These are phyloP conservation scores for Castanea mollissima DNA, from an alignment of 306 rosid species.

Conservation along the genomic window DNA sequence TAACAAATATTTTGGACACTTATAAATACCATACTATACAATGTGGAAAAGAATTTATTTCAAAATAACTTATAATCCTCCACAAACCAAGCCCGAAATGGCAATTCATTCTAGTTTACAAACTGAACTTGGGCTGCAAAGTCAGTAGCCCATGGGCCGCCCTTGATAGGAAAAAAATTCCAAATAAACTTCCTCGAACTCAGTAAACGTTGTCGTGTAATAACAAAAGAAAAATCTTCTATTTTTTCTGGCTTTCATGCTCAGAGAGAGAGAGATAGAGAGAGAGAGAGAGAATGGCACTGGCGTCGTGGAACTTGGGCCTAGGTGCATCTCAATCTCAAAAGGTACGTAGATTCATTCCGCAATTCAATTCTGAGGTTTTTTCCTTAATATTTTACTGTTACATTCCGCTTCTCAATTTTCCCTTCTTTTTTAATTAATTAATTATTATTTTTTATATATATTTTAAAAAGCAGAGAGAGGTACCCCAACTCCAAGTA, in stretches of 20 bases:
- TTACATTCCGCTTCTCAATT: background rate
- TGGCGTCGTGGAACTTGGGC: slow-evolving; percentile 48
- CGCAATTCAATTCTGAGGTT: background rate
- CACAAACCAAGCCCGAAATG: too few relatives aligned
- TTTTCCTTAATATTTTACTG: background rate
- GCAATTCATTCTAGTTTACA: background rate
- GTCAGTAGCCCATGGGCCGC: background rate
- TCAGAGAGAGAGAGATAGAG: background rate
- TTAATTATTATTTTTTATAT: too few relatives aligned
- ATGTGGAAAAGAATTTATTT: too few relatives aligned
- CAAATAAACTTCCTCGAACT: background rate
- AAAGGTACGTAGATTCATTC: slow-evolving; percentile 28
- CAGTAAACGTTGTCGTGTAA: too few relatives aligned
- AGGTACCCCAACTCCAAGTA: slow-evolving; percentile 51
- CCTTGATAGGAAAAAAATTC: background rate
- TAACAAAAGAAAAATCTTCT: slow-evolving; percentile 6
- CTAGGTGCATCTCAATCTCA: slow-evolving; percentile 32
- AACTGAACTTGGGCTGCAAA: background rate
- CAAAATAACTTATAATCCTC: too few relatives aligned
- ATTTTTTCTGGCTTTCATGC: slow-evolving; percentile 36
- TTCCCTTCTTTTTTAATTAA: background rate
- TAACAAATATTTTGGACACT: too few relatives aligned
- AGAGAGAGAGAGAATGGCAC: slow-evolving; percentile 27
- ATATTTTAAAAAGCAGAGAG: slow-evolving; percentile 23
- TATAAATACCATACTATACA: too few relatives aligned